Conservation (phyloP, 306 rosid species). For the Carpinus viminea region DNA sequence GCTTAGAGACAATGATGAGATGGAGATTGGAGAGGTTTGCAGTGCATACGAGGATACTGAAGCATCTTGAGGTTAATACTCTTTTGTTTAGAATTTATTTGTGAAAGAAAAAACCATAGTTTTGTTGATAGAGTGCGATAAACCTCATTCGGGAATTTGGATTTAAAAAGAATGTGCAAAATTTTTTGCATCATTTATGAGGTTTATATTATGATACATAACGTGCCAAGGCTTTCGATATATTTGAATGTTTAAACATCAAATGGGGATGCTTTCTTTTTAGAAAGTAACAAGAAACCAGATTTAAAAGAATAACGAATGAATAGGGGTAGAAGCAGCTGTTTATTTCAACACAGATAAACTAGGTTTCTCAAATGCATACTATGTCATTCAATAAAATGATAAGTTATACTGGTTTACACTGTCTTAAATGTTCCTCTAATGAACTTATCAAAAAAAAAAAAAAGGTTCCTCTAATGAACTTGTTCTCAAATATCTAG, state of each 20-base stretch:
- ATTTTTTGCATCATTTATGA: conserved; percentile 3
- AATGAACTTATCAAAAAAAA: no score
- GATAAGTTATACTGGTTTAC: background rate
- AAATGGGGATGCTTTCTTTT: background rate
- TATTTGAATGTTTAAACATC: background rate
- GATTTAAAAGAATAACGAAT: background rate
- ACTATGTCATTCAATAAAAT: no score
- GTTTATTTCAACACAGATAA: no score
- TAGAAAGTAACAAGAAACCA: background rate
- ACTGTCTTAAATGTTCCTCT: background rate
- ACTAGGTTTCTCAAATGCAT: no score
- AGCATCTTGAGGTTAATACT: conserved; percentile 18
- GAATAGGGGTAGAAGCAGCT: background rate
- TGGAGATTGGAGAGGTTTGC: conserved; percentile 58
- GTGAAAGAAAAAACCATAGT: no score
- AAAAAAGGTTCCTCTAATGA: no score
- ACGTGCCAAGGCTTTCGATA: no score
- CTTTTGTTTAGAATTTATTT: no score
- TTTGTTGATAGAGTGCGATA: no score
- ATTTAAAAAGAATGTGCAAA: background rate
- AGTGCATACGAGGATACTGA: conserved; percentile 34
- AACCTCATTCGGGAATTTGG: background rate
- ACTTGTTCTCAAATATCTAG: no score
- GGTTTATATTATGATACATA: background rate
- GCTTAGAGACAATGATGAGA: conserved; percentile 38